Percentiles rank a stretch among this genome's conserved stretches.
Conservation (phyloP, 1,139 yeast genomes). For the Hyphopichia buzzinii region DNA sequence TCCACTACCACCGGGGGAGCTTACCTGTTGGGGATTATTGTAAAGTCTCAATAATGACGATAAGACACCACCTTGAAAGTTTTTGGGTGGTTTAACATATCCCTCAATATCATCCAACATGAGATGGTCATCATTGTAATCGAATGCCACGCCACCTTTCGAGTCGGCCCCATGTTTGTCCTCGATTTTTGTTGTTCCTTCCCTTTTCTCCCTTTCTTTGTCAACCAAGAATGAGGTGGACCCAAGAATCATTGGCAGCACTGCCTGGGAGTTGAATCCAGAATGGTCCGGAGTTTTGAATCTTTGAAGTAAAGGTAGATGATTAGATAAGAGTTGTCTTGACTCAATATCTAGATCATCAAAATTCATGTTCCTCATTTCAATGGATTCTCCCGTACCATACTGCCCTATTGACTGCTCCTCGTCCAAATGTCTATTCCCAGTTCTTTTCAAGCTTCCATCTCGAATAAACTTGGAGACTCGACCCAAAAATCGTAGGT, state of each 20-base stretch:
- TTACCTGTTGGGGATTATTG: conserved; percentile 36
- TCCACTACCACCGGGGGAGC: conserved; percentile 2
- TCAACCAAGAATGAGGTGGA: background rate
- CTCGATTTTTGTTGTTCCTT: background rate
- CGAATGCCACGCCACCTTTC: too few species aligned
- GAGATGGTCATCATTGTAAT: background rate
- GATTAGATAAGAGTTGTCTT: background rate
- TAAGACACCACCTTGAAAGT: conserved; percentile 64
- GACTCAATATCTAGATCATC: background rate
- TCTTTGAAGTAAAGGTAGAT: background rate
- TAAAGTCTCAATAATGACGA: conserved; percentile 73
- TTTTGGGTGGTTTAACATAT: background rate
- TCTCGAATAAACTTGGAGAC: background rate
- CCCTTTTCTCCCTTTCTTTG: conserved; percentile 1
- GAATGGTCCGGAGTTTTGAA: background rate
- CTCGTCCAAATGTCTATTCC: conserved; percentile 11
- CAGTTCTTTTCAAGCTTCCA: background rate
- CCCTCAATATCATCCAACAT: background rate
- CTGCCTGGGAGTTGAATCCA: too few species aligned
- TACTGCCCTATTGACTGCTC: conserved; percentile 20
- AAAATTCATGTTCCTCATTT: background rate
- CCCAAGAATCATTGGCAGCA: background rate
- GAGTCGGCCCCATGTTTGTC: too few species aligned
- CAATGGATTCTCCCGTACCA: conserved; percentile 7
- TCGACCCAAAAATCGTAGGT: background rate